phyloP scores from a whole-genome alignment of 805 yeast genomes.

The Yarrowia sp. region DNA sequence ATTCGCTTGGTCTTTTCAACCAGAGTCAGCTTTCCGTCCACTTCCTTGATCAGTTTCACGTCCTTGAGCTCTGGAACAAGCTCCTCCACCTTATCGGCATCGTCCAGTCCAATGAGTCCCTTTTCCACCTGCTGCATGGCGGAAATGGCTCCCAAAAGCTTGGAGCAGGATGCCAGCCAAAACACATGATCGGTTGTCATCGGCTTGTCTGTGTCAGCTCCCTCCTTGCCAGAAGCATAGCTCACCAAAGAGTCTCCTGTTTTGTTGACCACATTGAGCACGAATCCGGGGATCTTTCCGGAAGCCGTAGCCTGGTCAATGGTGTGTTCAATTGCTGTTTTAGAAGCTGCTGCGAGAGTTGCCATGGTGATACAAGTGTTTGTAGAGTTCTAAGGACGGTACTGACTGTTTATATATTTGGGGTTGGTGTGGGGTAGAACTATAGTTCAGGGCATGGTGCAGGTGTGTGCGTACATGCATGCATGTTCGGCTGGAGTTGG shows the following conservation, averaged over 20 bases:
- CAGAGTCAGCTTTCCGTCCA: constrained; percentile 31
- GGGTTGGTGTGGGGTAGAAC: background rate
- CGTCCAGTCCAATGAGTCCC: constrained; percentile 37
- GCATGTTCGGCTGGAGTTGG: no score
- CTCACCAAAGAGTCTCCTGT: constrained; percentile 24
- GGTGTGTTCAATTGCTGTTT: background rate
- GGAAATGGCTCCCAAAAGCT: constrained; percentile 37
- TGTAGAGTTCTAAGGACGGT: background rate
- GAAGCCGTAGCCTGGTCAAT: background rate
- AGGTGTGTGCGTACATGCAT: background rate
- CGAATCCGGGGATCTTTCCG: constrained; percentile 20
- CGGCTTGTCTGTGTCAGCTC: constrained; percentile 22
- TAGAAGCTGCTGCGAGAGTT: background rate
- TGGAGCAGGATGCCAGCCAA: constrained; percentile 40
- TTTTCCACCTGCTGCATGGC: constrained; percentile 39
- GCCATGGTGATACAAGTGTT: background rate
- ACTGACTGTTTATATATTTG: background rate
- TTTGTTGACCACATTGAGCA: constrained; percentile 15
- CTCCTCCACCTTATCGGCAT: constrained; percentile 36
- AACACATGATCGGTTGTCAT: constrained; percentile 34
- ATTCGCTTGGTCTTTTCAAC: constrained; percentile 35
- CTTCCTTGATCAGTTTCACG: constrained; percentile 27
- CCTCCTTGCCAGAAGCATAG: constrained; percentile 27
- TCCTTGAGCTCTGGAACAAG: constrained; percentile 38
- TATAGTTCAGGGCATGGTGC: no score